A percentile compares a stretch with the other conserved stretches of the same genome.
Conservation (phyloP, 352 stramenopile genomes). For the Aphanomyces invadans region DNA sequence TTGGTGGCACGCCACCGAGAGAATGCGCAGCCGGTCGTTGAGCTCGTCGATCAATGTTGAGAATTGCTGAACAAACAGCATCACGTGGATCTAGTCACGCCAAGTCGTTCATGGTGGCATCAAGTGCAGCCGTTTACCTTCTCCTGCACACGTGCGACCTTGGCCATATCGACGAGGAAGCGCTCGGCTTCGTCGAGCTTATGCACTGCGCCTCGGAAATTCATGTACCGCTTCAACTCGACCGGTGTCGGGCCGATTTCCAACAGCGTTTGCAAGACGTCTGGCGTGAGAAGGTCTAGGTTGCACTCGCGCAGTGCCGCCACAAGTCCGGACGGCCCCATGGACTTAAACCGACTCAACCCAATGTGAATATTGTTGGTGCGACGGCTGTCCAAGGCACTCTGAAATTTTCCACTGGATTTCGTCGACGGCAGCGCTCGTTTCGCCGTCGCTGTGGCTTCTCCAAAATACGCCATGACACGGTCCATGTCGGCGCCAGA, state of each 20-base stretch:
- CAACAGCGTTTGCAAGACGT: constrained; percentile 48
- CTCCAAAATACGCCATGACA: constrained; percentile 49
- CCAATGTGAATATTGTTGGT: constrained; percentile 79
- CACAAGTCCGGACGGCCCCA: constrained; percentile 43
- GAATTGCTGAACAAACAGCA: constrained; percentile 65
- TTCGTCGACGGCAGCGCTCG: constrained; percentile 24
- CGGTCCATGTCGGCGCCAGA: constrained; percentile 63
- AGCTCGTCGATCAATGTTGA: constrained; percentile 50
- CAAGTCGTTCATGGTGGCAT: not conserved
- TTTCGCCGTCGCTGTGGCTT: constrained; percentile 18
- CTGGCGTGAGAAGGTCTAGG: constrained; percentile 49
- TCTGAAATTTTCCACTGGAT: constrained; percentile 13
- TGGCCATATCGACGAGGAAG: constrained; percentile 68
- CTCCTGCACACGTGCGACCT: constrained; percentile 55
- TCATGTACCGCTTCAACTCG: constrained; percentile 59
- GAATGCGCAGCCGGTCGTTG: constrained; percentile 34
- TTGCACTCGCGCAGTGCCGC: constrained; percentile 42
- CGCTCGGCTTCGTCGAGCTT: constrained; percentile 47
- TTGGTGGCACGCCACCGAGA: constrained; percentile 56
- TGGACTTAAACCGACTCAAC: constrained; percentile 60
- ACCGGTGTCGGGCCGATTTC: constrained; percentile 61
- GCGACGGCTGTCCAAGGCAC: constrained; percentile 56
- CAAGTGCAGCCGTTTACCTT: constrained; percentile 36
- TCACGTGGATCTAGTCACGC: constrained; percentile 60
- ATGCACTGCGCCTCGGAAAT: constrained; percentile 48